Conservation (phyloP, 352 stramenopile genomes). For the Pythium apleroticum region DNA sequence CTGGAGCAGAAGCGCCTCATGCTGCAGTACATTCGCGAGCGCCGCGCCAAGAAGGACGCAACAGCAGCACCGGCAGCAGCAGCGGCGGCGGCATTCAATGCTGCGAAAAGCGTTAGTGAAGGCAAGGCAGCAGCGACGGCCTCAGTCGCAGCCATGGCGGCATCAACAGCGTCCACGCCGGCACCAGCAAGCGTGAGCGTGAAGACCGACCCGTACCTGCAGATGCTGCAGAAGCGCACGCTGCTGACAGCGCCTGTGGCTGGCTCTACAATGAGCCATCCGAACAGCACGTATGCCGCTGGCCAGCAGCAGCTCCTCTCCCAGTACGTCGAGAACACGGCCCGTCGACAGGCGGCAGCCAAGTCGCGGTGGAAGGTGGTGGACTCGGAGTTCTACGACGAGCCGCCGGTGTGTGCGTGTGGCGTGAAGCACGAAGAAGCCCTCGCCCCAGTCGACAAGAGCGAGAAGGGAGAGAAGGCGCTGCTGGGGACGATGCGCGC, state of each 20-base stretch:
- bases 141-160: constrained; percentile 4
- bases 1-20: constrained; percentile 80
- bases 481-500: constrained; percentile 61
- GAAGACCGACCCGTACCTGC: constrained; percentile 70
- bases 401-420: constrained; percentile 46
- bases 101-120: too few relatives aligned
- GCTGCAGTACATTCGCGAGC: constrained; percentile 74
- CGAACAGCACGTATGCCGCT: constrained; percentile 61
- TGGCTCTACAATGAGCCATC: constrained; percentile 27
- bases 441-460: constrained; percentile 3
- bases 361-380: constrained; percentile 69
- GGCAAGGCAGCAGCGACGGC: too few relatives aligned
- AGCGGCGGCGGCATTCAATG: constrained; percentile 1
- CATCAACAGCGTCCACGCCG: not conserved
- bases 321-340: constrained; percentile 43
- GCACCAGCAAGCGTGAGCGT: constrained; percentile 17
- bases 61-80: not conserved
- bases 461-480: constrained; percentile 42
- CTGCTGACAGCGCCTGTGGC: constrained; percentile 31
- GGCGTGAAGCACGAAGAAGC: constrained; percentile 44
- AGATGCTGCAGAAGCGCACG: constrained; percentile 76
- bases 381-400: constrained; percentile 71
- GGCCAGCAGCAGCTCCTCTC: constrained; percentile 41
- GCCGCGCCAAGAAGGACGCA: constrained; percentile 45
- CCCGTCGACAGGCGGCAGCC: constrained; percentile 14